Evolutionary conservation across 2,329 filamentous ascomycete genomes (phyloP), one percentile per base, ranked within the genome.

Genomic region (Penicillium sp.): DNA sequence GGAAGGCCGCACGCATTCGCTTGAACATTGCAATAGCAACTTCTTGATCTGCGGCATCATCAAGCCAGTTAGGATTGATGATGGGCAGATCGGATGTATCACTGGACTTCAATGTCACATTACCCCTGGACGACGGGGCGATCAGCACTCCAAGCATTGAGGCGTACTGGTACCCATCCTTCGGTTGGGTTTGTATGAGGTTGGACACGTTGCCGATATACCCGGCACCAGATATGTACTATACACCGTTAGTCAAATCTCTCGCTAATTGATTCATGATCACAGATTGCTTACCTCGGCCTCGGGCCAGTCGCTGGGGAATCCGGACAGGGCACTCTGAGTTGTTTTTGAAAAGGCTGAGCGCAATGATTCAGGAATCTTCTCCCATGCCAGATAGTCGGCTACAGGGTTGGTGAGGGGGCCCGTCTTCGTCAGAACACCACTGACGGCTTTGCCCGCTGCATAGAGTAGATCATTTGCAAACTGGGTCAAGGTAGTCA

Each of bases 41-140:
- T 18, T 79, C 73, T 10, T 69, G 55, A 30, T 82, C 80, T 0
- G 69, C 61, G 7, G 66, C 60, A 12, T 72, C 64, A 2, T 64
- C 63, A 3, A 82, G 65, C 69, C 73, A 82, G 57, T 76, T 76
- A 2, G 78, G 76, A 55, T 80, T 69, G 49, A 81, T 74, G 7
- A 75, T 55, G 0, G 79, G 79, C 0, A 61, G 55, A n/a, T 73
- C 69, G 0, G 56, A 50, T 0, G 57, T 64, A 34, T 63, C 55
- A 8, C 46, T 45, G 0, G 62, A 67, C 3, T 43, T 43, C 15
- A 80, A 65, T 0, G 71, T 76, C 2, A 81, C 64, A 30, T 70
- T 79, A 1, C 78, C 78, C 0, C 75, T 70, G 0, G 77, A 79
- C 0, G 71, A 51, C 1, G 76, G 72, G 0, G 76, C 45, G 2